Conservation (phyloP, 1,139 yeast species). For the Yamadazyma pseudoaaseri region DNA sequence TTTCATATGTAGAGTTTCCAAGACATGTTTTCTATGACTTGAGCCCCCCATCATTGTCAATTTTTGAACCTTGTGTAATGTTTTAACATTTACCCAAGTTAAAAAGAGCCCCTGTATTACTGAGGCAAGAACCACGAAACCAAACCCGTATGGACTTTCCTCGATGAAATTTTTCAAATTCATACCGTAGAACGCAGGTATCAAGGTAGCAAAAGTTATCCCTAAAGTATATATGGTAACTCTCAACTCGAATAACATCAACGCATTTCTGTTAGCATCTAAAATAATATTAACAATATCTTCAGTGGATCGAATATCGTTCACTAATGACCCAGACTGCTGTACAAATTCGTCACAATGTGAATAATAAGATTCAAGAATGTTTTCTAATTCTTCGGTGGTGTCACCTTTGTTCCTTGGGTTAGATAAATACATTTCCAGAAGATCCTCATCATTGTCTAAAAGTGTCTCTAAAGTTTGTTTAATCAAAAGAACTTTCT, state of each 20-base stretch:
- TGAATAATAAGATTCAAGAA: slow-evolving; percentile 87
- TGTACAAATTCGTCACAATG: slow-evolving; percentile 98
- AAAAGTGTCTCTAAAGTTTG: slow-evolving; percentile 83
- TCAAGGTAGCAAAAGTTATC: slow-evolving; percentile 65
- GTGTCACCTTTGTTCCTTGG: slow-evolving; percentile 18
- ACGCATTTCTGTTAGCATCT: slow-evolving; percentile 91
- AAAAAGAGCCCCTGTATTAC: slow-evolving; percentile 45
- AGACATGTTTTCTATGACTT: slow-evolving; percentile 3
- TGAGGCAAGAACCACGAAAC: slow-evolving; percentile 52
- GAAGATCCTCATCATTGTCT: slow-evolving; percentile 87
- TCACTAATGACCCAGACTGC: slow-evolving; percentile 78
- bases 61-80: slow-evolving; percentile 56
- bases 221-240: slow-evolving; percentile 86
- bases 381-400: slow-evolving; percentile 78
- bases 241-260: slow-evolving; percentile 85
- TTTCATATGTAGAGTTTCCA: slow-evolving; percentile 7
- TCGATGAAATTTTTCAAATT: slow-evolving; percentile 88
- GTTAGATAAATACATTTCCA: slow-evolving; percentile 74
- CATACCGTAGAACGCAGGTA: slow-evolving; percentile 88
- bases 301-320: slow-evolving; percentile 89
- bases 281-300: slow-evolving; percentile 93
- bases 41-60: slow-evolving; percentile 58
- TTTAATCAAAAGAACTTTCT: slow-evolving; percentile 78
- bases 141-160: slow-evolving; percentile 68
- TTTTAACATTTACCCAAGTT: slow-evolving; percentile 44